Base-by-base conservation (phyloP, 805 yeast species). In the Metschnikowia baotianmanensis region DNA sequence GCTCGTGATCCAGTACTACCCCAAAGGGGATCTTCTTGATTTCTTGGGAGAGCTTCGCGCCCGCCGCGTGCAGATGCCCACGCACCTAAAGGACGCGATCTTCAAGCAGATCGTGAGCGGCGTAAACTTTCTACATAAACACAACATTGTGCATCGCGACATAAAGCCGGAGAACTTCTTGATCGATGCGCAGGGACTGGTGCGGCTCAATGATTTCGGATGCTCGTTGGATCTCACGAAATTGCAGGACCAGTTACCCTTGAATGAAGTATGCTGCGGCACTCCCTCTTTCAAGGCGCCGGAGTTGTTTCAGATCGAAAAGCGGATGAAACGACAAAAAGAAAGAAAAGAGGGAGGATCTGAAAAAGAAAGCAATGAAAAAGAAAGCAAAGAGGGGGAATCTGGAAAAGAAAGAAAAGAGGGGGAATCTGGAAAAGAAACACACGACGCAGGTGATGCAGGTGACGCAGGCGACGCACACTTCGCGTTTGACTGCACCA, bases 241-340 rank as follows among this genome's bases (percentile, higher is more conserved):
- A 12, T 40, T 53, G 3, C 42, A 48, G n/a, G 52, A 47, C 17
- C 50, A 52, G 13, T 42, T 52, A 10, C 47, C 50, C 16, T 47
- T 57, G 6, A 38, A 40, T n/a, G 56, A 54, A 21, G 39, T 71
- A 10, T 58, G 50, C 31, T 58, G 74, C 46, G 83, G 83, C 2
- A 77, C 83, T 1, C 63, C 63, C 18, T 69, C 78, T 6, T 77
- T 75, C 57, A 77, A 75, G 49, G 73, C 82, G 0, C 83, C 83
- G 0, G 82, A 77, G 50, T 45, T 76, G 22, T 71, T n/a, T 59
- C 45, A 33, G 51, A 24, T 23, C 50, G 15, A 69, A 64, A 36
- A 22, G 18, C 27, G 8, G 12, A 5, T 17, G 13, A 4, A 4
- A 12, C 2, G 31, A 26, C 6, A 12, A 6, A 13, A 12, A 8